Evolutionary conservation across 208 protist species (phyloP), one percentile per base, ranked within the genome.

Genomic region (Trypanosoma platydactyli): DNA sequence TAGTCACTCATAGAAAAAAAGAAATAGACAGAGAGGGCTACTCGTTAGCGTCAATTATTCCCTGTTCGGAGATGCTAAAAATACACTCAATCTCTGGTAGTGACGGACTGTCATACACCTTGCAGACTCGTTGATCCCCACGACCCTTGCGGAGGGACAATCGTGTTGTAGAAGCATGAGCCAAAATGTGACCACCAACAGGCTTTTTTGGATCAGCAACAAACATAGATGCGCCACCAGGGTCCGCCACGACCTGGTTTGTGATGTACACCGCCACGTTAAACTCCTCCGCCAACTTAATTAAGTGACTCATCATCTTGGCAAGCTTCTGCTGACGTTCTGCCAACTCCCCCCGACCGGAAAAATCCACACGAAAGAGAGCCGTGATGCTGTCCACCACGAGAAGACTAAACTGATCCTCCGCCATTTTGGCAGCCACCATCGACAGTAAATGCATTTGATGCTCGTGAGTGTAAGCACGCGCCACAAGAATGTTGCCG

Each of bases 231-330:
- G 83, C 95, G 35, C 98, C 98, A 76, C 99, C 98, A 20, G 99
- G 98, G 57, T 98, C 86, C 1, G 99, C 92, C 20, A 99, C 98
- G 4, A 99, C 98, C 84, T 99, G 98, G 69, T 99, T 99, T 13
- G 98, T 99, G 64, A 99, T 99, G 72, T 99, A 98, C 15, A 99
- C 98, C 4, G 98, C 99, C 25, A 99, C 89, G 77, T 99, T 98
- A 77, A 98, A 99, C 82, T 99, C 98, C 75, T 99, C 98, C 4
- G 98, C 90, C 5, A 99, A 76, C 75, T 99, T 99, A 30, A 95
- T 96, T 7, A 99, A 80, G 38, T 88, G 77, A 64, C 85, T 94
- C 58, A 97, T 69, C 88, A 97, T 95, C 58, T 90, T 92, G 7
- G 73, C 88, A 35, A 98, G 88, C 66, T 97, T 96, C 77, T 97